These are phyloP conservation scores for Rhodotorula toruloides DNA, from an alignment of 768 basidiomycete genomes.

Conservation along the genomic window DNA sequence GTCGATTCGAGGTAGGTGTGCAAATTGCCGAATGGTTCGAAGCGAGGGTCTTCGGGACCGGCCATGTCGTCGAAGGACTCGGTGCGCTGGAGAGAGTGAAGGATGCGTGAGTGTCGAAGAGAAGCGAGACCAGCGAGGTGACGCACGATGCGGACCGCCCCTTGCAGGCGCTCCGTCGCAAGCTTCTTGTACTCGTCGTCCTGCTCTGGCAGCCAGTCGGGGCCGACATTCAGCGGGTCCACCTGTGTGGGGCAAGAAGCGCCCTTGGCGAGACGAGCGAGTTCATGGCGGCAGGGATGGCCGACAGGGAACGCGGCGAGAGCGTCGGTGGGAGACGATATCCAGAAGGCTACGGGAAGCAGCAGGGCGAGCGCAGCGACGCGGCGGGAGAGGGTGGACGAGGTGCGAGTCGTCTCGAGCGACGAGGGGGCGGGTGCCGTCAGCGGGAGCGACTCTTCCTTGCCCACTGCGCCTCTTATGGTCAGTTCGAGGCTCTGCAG, in stretches of 20 bases:
- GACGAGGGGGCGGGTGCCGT: not conserved
- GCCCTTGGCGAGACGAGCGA: not conserved
- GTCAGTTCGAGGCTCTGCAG: not conserved
- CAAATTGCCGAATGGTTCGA: constrained; percentile 1
- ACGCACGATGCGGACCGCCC: constrained; percentile 18
- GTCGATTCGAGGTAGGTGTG: constrained; percentile 33
- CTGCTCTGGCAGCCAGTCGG: constrained; percentile 12
- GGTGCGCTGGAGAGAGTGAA: constrained; percentile 17
- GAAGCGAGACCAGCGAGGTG: not conserved
- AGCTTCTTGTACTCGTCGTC: constrained; percentile 7
- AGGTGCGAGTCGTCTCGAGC: not conserved
- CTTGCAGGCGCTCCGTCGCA: constrained; percentile 21
- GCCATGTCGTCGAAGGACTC: constrained; percentile 36
- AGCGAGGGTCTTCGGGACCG: constrained; percentile 19
- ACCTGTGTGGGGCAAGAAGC: constrained; percentile 15
- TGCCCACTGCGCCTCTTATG: not conserved
- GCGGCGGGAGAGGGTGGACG: not conserved
- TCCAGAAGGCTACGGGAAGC: constrained; percentile 6
- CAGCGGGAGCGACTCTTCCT: not conserved
- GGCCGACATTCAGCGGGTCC: constrained; percentile 2
- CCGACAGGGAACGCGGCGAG: not conserved
- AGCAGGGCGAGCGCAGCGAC: constrained; percentile 12
- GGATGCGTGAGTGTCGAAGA: not conserved
- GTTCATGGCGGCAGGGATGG: not conserved
- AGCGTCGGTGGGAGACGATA: not conserved